These are phyloP conservation scores for Herpotrichia juniperi DNA, from an alignment of 2,329 filamentous ascomycete species.

Conservation along the genomic window DNA sequence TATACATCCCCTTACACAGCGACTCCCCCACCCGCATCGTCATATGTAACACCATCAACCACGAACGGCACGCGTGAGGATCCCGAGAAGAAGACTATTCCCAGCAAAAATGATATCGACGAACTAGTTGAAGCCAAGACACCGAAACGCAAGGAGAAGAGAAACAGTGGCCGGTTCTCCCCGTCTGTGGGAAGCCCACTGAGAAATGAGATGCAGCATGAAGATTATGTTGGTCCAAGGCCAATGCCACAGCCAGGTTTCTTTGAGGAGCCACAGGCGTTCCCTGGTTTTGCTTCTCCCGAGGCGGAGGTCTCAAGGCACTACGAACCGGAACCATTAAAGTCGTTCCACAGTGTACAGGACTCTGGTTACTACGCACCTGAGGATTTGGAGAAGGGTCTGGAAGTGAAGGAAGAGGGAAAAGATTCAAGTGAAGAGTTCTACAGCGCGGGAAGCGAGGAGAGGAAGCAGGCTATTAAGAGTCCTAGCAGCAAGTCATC, in stretches of 20 bases:
- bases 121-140: constrained; percentile 44
- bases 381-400: constrained; percentile 34
- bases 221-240: constrained; percentile 48
- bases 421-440: constrained; percentile 38
- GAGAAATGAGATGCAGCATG: constrained; percentile 50
- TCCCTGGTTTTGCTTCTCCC: constrained; percentile 17
- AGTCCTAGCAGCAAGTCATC: constrained; percentile 7
- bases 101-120: constrained; percentile 35
- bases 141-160: constrained; percentile 55
- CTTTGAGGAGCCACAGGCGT: constrained; percentile 22
- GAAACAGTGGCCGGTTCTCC: constrained; percentile 49
- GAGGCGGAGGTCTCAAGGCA: no score
- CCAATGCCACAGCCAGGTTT: neutral
- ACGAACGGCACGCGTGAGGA: no score
- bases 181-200: constrained; percentile 52
- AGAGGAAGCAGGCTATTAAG: constrained; percentile 29
- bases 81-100: constrained; percentile 15
- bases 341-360: constrained; percentile 15
- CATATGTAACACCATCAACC: no score
- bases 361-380: constrained; percentile 44
- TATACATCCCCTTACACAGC: neutral
- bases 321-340: constrained; percentile 13
- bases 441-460: constrained; percentile 40
- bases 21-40: neutral
- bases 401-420: constrained; percentile 3